Base-by-base conservation (phyloP, 495 filamentous ascomycete genomes). In the Neurospora discreta region DNA sequence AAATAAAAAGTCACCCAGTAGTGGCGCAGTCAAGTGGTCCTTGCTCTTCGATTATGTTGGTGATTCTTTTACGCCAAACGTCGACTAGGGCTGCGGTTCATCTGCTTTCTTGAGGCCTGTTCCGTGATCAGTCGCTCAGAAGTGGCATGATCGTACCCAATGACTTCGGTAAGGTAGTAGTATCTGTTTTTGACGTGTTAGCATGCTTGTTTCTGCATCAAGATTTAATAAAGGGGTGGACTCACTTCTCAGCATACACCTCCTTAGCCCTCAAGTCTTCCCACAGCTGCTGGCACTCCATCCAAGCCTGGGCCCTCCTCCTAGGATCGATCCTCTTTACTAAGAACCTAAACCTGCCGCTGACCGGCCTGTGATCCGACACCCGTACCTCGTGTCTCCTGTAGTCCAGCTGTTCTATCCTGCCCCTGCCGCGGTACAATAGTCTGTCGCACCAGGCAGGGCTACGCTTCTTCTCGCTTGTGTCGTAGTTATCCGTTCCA, bases 381-480 rank as follows among this genome's bases (percentile, higher is more conserved):
- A 94, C 91, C 69, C 90, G 85, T 40, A 97, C 90, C 82, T 97
- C 95, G 82, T 97, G 94, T 58, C 96, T 85, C 42, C 88, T 84
- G 78, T 99, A 99, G 71, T 97, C 90, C 33, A 92, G 81, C 81
- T 97, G 94, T 80, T 93, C 89, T 74, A 98, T 90, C 67, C 90
- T 88, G 69, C 92, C 94, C 5, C 90, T 33, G 7, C 75, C 75
- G 52, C 95, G 90, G 80, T 93, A 97, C 42, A 99, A 84, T 41
- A 99, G 81, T 67, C 95, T 88, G 84, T 99, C 95, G 78, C 95
- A 99, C 95, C 95, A 99, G 10, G 95, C 95, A 1, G 95, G 95
- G n/a, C 92, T 89, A 5, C 95, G 88, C 79, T 93, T 92, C 86
- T 99, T 99, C 77, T 99, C 95, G 72, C 90, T 93, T 3, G 91